Conservation (phyloP, 306 rosid species). For the Castanea sativa region DNA sequence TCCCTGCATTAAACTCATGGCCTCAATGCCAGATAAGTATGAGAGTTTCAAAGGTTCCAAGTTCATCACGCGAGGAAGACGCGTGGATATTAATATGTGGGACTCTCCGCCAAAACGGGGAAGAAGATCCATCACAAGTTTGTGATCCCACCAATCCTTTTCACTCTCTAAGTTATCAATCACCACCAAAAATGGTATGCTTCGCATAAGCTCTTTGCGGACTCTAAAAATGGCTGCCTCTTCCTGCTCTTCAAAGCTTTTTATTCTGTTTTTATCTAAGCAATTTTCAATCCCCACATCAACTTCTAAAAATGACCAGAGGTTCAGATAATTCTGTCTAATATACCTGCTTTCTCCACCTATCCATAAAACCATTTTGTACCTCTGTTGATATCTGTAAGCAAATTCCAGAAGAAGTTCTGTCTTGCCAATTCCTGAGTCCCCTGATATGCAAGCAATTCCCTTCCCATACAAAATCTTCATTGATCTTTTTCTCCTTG, state of each 20-base stretch:
- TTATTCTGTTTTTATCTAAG: slow-evolving; percentile 54
- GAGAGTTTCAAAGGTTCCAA: slow-evolving; percentile 86
- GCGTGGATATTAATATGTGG: slow-evolving; percentile 73
- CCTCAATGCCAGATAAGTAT: slow-evolving; percentile 76
- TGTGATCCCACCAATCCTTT: slow-evolving; percentile 96
- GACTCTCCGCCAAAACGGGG: slow-evolving; percentile 89
- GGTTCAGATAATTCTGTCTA: slow-evolving; percentile 77
- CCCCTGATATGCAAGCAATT: slow-evolving; percentile 80
- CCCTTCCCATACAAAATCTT: slow-evolving; percentile 80
- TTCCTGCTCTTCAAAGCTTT: slow-evolving; percentile 77
- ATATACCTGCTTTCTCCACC: slow-evolving; percentile 84
- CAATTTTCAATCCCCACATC: slow-evolving; percentile 78
- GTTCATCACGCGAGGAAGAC: slow-evolving; percentile 71
- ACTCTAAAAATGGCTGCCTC: slow-evolving; percentile 69
- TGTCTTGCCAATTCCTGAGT: slow-evolving; percentile 84
- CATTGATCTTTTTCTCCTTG: slow-evolving; percentile 52
- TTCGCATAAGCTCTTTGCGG: slow-evolving; percentile 84
- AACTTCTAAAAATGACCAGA: slow-evolving; percentile 70
- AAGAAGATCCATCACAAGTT: slow-evolving; percentile 86
- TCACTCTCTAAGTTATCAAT: slow-evolving; percentile 88
- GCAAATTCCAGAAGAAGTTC: slow-evolving; percentile 90
- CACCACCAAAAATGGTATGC: slow-evolving; percentile 73
- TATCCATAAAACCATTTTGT: slow-evolving; percentile 85
- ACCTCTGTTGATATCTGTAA: slow-evolving; percentile 80
- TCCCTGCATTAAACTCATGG: slow-evolving; percentile 75